Evolutionary conservation across 352 stramenopile species (phyloP).

Genomic region (Globisporangium takayamanum): DNA sequence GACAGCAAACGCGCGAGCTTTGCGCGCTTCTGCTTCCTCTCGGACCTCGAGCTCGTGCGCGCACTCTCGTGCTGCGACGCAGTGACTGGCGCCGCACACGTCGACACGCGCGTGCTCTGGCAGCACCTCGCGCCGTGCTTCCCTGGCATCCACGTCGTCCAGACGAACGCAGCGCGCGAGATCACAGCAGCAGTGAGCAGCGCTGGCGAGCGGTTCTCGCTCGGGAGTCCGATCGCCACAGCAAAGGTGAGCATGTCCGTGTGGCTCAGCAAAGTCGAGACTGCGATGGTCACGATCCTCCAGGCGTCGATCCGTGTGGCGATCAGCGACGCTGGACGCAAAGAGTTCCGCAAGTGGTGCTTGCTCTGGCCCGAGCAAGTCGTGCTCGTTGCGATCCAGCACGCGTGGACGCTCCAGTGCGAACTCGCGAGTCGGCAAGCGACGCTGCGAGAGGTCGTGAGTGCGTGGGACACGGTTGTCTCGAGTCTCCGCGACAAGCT

Average conservation of each 20-base stretch:
- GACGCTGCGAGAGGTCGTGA: slow-evolving; percentile 14
- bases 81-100: slow-evolving; percentile 1
- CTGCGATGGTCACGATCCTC: slow-evolving; percentile 51
- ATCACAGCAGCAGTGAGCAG: slow-evolving; percentile 51
- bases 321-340: slow-evolving; percentile 51
- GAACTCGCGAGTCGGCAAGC: slow-evolving; percentile 32
- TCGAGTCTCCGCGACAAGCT: slow-evolving; percentile 27
- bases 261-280: slow-evolving; percentile 64
- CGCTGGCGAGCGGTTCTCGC: slow-evolving; percentile 42
- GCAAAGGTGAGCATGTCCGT: slow-evolving; percentile 21
- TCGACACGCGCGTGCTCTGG: slow-evolving; percentile 30
- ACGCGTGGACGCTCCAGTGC: slow-evolving; percentile 53
- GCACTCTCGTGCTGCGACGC: slow-evolving; percentile 23
- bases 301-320: slow-evolving; percentile 60
- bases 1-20: slow-evolving; percentile 50
- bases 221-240: slow-evolving; percentile 50
- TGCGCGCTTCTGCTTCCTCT: slow-evolving; percentile 64
- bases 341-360: slow-evolving; percentile 83
- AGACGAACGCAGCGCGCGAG: slow-evolving; percentile 41
- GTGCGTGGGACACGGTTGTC: slow-evolving; percentile 28
- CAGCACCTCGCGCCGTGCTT: slow-evolving; percentile 47
- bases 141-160: slow-evolving; percentile 38
- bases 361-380: slow-evolving; percentile 75
- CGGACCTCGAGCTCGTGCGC: slow-evolving; percentile 46
- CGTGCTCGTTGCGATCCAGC: slow-evolving; percentile 38